Base-by-base conservation (phyloP, 1,284 basidiomycete genomes). In the Sanghuangporus sanghuang region DNA sequence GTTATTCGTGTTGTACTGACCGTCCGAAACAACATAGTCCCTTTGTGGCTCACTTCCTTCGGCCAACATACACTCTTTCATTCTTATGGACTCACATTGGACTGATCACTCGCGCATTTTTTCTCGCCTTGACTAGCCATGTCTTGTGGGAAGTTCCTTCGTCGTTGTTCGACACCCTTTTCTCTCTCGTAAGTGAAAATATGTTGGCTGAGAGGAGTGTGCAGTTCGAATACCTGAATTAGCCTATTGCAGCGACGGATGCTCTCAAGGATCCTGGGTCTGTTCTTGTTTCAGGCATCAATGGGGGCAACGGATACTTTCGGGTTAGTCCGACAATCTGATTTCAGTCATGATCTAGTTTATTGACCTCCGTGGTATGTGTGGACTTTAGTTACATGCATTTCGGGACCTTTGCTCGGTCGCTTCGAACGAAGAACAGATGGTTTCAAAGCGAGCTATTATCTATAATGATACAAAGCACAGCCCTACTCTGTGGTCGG, bases 381-480 rank as follows among this genome's bases (percentile, higher is more conserved):
- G 39, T 49, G 52, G 50, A 36, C 36, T 49, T 18, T 44, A 74
- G 74, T 67, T 70, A 55, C 73, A 75, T 54, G 74, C 74, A 3
- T 72, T 70, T 61, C 63, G 70, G 55, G 75, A 76, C 59, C 68
- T 76, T 11, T 65, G 65, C 11, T 62, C 67, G 12, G 61, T 74
- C 9, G 71, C 72, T 8, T 70, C 70, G 36, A 73, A 77, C 0
- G 65, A 74, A 4, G 79, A 79, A 0, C 71, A 74, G 12, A 69
- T 78, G 16, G 32, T 35, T 54, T 23, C 53, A 0, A 76, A 79
- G 40, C 79, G 90, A 6, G 77, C 80, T 1, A 79, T 81, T 0
- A 73, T 93, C 1, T 92, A 92, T 69, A 80, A 79, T 1, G 89
- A 92, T 69, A 86, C 89, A 70, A 89, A 86, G 68, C 81, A 83